Percentiles rank a stretch among this genome's conserved stretches.
Conservation (phyloP, 192 early-diverging fungal genomes). For the Phlyctochytrium arcticum region DNA sequence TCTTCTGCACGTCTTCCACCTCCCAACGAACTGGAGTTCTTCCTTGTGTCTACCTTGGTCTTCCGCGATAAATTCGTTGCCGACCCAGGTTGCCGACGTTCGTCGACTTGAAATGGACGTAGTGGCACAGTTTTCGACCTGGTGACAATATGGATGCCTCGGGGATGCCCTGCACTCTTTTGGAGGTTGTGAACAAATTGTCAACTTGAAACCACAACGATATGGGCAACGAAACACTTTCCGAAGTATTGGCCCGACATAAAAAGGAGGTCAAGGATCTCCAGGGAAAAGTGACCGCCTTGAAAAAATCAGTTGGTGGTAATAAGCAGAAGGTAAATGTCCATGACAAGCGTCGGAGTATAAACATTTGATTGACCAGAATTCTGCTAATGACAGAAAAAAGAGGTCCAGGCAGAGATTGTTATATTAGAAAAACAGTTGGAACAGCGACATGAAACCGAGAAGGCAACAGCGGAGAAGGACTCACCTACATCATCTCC, state of each 20-base stretch:
- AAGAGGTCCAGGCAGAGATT: slow-evolving; percentile 71
- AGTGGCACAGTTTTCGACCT: too few relatives aligned
- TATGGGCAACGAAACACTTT: slow-evolving; percentile 46
- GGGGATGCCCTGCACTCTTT: too few relatives aligned
- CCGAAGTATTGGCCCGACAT: slow-evolving; percentile 69
- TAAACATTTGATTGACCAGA: neutral
- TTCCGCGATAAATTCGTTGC: too few relatives aligned
- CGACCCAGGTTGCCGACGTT: too few relatives aligned
- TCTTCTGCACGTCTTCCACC: too few relatives aligned
- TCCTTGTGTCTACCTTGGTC: too few relatives aligned
- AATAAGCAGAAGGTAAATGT: slow-evolving; percentile 61
- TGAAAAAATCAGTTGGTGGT: slow-evolving; percentile 78
- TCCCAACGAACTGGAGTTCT: too few relatives aligned
- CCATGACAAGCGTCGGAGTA: neutral
- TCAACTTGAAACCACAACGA: slow-evolving; percentile 3
- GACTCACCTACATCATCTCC: neutral
- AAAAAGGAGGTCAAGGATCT: slow-evolving; percentile 75
- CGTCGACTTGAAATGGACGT: too few relatives aligned
- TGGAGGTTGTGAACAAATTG: too few relatives aligned
- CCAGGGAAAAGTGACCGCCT: slow-evolving; percentile 54
- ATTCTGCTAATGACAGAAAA: slow-evolving; percentile 53
- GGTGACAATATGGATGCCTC: too few relatives aligned
- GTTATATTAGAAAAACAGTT: slow-evolving; percentile 63
- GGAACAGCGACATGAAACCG: slow-evolving; percentile 56
- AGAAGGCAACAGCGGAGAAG: slow-evolving; percentile 13